Evolutionary conservation across 345 rosid genomes (phyloP).

Genomic region (Clausena lansium): DNA sequence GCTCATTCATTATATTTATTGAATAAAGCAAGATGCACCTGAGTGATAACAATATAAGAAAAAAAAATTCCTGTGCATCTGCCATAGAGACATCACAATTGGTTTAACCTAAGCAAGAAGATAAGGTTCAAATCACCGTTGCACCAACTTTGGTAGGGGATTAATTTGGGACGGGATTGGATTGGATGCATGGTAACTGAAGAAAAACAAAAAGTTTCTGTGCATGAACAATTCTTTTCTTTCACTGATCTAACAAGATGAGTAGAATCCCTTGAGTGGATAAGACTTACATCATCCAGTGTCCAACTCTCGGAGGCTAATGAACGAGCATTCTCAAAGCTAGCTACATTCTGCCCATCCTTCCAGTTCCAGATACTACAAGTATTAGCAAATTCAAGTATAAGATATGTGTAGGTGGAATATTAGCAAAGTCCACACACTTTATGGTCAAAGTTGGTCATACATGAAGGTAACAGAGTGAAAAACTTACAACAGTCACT

Average conservation of each 20-base stretch:
- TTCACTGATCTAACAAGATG: background rate
- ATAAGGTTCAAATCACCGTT: background rate
- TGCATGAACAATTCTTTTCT: background rate
- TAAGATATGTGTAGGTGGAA: background rate
- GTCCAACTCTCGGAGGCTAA: constrained; percentile 78
- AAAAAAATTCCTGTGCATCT: background rate
- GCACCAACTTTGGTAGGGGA: background rate
- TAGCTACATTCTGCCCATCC: constrained; percentile 53
- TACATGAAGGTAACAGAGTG: background rate
- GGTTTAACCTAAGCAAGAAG: background rate
- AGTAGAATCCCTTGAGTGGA: background rate
- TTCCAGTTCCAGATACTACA: constrained; percentile 83
- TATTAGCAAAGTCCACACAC: background rate
- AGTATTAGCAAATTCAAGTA: constrained; percentile 1
- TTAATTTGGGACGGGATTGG: background rate
- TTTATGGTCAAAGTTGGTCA: background rate
- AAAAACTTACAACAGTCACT: background rate
- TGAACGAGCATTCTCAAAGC: constrained; percentile 73
- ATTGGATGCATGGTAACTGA: background rate
- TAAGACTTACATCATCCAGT: constrained; percentile 51
- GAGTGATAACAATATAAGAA: background rate
- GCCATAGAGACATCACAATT: background rate
- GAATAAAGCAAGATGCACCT: background rate
- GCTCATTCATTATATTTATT: background rate
- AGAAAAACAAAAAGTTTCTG: background rate